Evolutionary conservation across 257 asterid genomes (phyloP).

Genomic region (Solanum tacnaense): DNA sequence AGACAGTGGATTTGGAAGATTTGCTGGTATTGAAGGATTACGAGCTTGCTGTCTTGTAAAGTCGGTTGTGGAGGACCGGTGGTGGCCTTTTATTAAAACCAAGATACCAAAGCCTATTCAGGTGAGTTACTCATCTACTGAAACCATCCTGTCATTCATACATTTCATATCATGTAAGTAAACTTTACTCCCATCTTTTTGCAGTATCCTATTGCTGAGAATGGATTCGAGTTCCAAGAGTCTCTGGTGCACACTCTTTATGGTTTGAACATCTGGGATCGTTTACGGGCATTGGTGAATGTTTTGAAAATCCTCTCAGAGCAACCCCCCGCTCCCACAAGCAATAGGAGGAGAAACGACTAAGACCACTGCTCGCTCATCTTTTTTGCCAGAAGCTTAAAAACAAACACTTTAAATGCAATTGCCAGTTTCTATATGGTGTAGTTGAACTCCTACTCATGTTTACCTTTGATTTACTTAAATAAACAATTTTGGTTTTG

Average conservation of each 20-base stretch:
- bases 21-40: conserved; percentile 90
- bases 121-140: conserved; percentile 25
- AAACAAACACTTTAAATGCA: neutral
- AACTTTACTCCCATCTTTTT: conserved; percentile 1
- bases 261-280: conserved; percentile 71
- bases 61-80: conserved; percentile 88
- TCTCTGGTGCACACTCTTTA: conserved; percentile 74
- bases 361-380: conserved; percentile 6
- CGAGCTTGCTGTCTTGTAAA: conserved; percentile 96
- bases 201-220: conserved; percentile 84
- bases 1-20: conserved; percentile 97
- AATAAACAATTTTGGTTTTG: neutral
- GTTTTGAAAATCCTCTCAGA: conserved; percentile 67
- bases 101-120: conserved; percentile 93
- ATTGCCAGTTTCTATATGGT: neutral
- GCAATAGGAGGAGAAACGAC: conserved; percentile 29
- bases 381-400: neutral
- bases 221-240: conserved; percentile 69
- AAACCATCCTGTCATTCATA: neutral
- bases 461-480: neutral
- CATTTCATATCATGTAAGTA: neutral
- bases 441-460: neutral
- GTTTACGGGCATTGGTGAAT: conserved; percentile 58
- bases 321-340: conserved; percentile 31
- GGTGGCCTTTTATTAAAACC: conserved; percentile 94